Base-by-base conservation (phyloP, 2,329 filamentous ascomycete species). In the Epicoccum nigrum region DNA sequence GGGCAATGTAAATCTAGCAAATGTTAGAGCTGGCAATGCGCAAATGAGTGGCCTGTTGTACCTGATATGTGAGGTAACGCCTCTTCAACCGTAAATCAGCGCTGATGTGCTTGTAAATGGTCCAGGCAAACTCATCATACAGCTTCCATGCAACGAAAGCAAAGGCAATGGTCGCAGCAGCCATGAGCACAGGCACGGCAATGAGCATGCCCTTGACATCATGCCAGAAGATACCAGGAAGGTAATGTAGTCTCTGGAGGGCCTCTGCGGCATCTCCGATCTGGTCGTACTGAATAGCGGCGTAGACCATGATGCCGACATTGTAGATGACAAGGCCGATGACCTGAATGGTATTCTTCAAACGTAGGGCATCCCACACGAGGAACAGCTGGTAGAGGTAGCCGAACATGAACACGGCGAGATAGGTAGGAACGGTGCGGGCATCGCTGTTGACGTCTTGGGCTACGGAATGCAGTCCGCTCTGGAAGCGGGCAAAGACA, bases 61-160 rank as follows among this genome's bases (percentile, higher is more conserved):
- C 92, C 86, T 99, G 94, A 73, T 96, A 99, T 56, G 93, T 90
- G 54, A 99, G 83, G 78, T 96, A 99, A 59, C 94, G 87, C 77
- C 92, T 88, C 83, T 97, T 97, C 88, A 99, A 91, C 66, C 92
- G 86, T 70, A 97, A 84, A 78, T 99, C 94, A 43, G 94, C 94
- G 69, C 92, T 96, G 71, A 99, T 99, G 74, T 96, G 92, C 81
- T 99, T 99, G 76, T 99, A 92, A 68, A 99, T 99, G 51, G 94
- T 94, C 94, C 94, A 99, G 9, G 94, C 93, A 75, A 99, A 99
- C 74, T 97, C 93, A 69, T 96, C 92, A 72, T 99, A 97, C 25
- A 99, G 82, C 77, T 96, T 97, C 89, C 92, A 97, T 2, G 93
- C 86, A 43, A 92, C 79, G 56, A 91, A 88, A 12, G 81, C 81